Evolutionary conservation across 176 grass and related monocot species (phyloP).

Genomic region (Oryza punctata): DNA sequence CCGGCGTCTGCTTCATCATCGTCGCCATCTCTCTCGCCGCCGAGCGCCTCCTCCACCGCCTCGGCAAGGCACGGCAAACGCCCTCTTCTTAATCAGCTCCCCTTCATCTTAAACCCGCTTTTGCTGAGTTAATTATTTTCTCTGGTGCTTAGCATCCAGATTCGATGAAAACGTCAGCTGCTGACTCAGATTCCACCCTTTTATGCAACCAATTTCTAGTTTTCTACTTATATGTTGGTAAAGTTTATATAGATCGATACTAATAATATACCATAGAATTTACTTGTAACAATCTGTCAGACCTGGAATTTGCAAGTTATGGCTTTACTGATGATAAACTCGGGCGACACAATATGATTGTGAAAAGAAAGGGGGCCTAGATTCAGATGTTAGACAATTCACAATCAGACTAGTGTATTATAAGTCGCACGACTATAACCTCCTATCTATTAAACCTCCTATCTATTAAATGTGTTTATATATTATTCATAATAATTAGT

Average conservation of each 20-base stretch:
- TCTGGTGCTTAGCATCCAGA: neutral
- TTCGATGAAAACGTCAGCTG: neutral
- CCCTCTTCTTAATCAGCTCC: neutral
- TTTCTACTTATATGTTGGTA: too few species aligned
- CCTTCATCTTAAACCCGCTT: too few species aligned
- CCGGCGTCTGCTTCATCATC: constrained; percentile 54
- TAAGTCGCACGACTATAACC: too few species aligned
- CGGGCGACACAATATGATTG: neutral
- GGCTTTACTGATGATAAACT: neutral
- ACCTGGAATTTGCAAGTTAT: neutral
- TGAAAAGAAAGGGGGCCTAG: neutral
- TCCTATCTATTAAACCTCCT: too few species aligned
- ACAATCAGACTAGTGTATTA: neutral
- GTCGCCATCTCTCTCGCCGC: constrained; percentile 60
- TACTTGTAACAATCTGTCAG: neutral
- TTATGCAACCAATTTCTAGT: too few species aligned
- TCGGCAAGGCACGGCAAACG: constrained; percentile 75
- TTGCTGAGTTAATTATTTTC: too few species aligned
- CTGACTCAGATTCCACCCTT: neutral
- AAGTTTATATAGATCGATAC: too few species aligned
- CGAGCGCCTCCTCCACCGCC: constrained; percentile 68
- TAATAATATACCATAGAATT: neutral
- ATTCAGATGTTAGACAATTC: neutral
- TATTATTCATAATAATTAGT: too few species aligned
- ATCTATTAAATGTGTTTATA: too few species aligned